Percentiles rank a stretch among this genome's conserved stretches.
These are phyloP conservation scores for Larix sibirica DNA, from an alignment of 83 land plant species.

Conservation along the genomic window DNA sequence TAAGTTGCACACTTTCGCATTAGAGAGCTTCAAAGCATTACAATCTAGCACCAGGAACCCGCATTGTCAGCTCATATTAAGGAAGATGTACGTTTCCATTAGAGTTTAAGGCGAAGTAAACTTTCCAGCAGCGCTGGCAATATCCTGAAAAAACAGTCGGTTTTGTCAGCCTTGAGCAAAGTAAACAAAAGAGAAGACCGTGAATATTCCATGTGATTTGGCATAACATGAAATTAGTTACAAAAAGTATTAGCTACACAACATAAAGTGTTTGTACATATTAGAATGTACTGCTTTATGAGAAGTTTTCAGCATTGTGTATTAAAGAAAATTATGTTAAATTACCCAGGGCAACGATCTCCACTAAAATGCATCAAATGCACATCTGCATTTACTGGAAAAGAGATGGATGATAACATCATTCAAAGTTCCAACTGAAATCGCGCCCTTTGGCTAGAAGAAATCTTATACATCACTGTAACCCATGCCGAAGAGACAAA, in stretches of 20 bases:
- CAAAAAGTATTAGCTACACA: not conserved
- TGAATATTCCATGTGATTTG: not conserved
- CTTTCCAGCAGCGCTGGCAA: not conserved
- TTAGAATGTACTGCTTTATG: too few relatives aligned
- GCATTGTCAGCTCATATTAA: not conserved
- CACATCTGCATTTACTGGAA: not conserved
- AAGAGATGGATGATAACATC: not conserved
- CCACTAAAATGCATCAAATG: not conserved
- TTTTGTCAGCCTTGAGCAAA: not conserved
- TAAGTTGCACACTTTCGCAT: not conserved
- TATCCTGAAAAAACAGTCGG: not conserved
- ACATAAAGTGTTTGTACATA: not conserved
- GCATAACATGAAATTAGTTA: not conserved
- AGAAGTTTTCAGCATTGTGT: not conserved
- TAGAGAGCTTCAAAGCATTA: not conserved
- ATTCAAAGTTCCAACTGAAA: not conserved
- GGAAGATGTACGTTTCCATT: not conserved
- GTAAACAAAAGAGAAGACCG: not conserved
- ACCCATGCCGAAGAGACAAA: not conserved
- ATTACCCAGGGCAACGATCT: not conserved
- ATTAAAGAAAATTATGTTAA: not conserved
- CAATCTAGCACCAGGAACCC: not conserved
- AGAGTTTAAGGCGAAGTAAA: not conserved
- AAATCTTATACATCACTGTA: not conserved
- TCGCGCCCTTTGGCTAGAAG: not conserved